Evolutionary conservation across 2,329 filamentous ascomycete species (phyloP).

Genomic region (Stagonosporopsis vannaccii): DNA sequence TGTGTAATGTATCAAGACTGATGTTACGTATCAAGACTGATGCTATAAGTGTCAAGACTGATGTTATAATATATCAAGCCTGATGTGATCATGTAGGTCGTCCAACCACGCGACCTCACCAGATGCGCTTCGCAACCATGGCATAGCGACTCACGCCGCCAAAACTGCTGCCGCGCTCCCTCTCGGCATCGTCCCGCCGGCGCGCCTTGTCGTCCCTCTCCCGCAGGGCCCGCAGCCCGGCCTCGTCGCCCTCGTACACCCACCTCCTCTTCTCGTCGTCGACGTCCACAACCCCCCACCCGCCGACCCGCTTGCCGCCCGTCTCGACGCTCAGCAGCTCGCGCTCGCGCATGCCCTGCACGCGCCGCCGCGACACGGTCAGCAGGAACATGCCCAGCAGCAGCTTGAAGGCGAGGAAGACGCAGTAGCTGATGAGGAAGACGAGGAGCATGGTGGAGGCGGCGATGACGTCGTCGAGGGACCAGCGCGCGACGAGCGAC

Average conservation of each 20-base stretch:
- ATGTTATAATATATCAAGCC: too few species aligned
- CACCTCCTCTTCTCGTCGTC: slow-evolving; percentile 84
- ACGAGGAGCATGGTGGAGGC: slow-evolving; percentile 83
- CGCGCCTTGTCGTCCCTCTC: slow-evolving; percentile 69
- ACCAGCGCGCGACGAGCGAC: too few species aligned
- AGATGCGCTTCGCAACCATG: slow-evolving; percentile 97
- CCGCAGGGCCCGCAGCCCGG: slow-evolving; percentile 68
- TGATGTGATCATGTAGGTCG: too few species aligned
- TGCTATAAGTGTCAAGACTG: too few species aligned
- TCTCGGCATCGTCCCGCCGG: slow-evolving; percentile 64
- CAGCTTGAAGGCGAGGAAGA: slow-evolving; percentile 82
- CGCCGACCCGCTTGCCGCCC: slow-evolving; percentile 77
- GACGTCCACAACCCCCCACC: slow-evolving; percentile 85
- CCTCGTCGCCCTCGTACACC: slow-evolving; percentile 86
- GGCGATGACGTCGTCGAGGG: slow-evolving; percentile 75
- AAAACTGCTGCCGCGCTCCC: slow-evolving; percentile 63
- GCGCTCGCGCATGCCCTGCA: slow-evolving; percentile 74
- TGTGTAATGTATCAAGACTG: too few species aligned
- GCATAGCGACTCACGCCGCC: slow-evolving; percentile 81
- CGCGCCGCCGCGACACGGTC: slow-evolving; percentile 73
- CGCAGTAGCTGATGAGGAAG: slow-evolving; percentile 83
- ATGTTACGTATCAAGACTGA: too few species aligned
- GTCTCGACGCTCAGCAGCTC: slow-evolving; percentile 67
- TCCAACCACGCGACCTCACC: slow-evolving; percentile 61
- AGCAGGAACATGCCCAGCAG: slow-evolving; percentile 88